Evolutionary conservation across 805 yeast genomes (phyloP), one percentile per base, ranked within the genome.

Genomic region (Isabelozyma heimii): DNA sequence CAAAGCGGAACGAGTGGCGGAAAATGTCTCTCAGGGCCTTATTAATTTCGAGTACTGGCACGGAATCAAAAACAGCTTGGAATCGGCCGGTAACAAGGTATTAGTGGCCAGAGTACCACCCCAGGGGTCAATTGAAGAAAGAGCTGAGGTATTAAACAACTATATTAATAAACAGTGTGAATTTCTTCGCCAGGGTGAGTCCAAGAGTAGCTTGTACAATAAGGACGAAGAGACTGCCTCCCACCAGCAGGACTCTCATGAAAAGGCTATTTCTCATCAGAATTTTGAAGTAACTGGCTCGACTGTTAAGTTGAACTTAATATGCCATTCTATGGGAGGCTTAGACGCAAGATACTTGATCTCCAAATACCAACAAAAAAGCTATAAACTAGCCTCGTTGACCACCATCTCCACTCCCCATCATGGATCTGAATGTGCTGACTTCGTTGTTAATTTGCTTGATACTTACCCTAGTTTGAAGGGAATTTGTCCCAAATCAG

Each of bases 271-370:
- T 5, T 37, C 39, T n/a, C 13, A 14, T 3, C 14, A 14, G 8
- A 47, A 44, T 9, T 56, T 50, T 30, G 45, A 51, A 30, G 45
- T 47, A 14, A 44, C 42, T 8, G 53, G 58, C 10, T 60, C 58
- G 24, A 65, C 69, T 3, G 53, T 82, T 16, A 83, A 82, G 50
- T 75, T 91, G 13, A 91, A 91, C 59, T 63, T 91, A 41, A 75
- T 91, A 24, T 94, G 94, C 5, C 97, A 91, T 62, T 89, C 97
- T 0, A 90, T 91, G 97, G 97, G 97, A 5, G 97, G 97, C 0
- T 69, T 91, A 28, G 97, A 91, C 60, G 81, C 91, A 33, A 70
- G 97, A 45, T 89, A 83, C 61, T 65, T 91, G 54, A 87, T 90
- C 2, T 76, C 88, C 0, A 71, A 78, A 44, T 61, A 87, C 3